Evolutionary conservation across 805 yeast species (phyloP).

Genomic region (Schizosaccharomyces octosporus): DNA sequence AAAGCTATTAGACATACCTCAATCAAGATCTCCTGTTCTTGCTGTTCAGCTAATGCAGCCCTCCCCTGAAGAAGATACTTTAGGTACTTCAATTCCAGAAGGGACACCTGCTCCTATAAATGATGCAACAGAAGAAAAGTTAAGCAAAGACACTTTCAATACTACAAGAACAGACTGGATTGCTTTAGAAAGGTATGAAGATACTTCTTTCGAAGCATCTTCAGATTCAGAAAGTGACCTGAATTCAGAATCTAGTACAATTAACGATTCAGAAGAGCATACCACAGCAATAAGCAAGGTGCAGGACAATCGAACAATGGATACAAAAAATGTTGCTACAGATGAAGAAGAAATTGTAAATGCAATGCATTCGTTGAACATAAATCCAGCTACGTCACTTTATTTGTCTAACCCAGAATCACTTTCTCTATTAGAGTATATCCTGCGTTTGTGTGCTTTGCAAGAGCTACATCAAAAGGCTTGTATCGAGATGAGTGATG

Average conservation of each 20-base stretch:
- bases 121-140: slow-evolving; percentile 18
- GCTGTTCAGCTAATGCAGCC: slow-evolving; percentile 25
- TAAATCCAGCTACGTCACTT: neutral
- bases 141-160: neutral
- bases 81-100: neutral
- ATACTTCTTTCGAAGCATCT: neutral
- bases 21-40: slow-evolving; percentile 37
- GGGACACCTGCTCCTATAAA: neutral
- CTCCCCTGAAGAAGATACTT: neutral
- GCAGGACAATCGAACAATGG: neutral
- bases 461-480: slow-evolving; percentile 35
- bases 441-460: slow-evolving; percentile 33
- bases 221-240: neutral
- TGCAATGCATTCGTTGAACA: neutral
- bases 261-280: neutral
- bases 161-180: slow-evolving; percentile 9
- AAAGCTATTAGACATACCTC: slow-evolving; percentile 34
- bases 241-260: too few relatives aligned
- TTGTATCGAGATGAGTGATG: slow-evolving; percentile 33
- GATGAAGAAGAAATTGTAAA: neutral
- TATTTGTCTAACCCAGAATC: slow-evolving; percentile 1
- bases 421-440: slow-evolving; percentile 36
- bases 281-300: too few relatives aligned
- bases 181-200: slow-evolving; percentile 8
- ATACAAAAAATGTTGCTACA: neutral